Base-by-base conservation (phyloP, 2,329 filamentous ascomycete genomes). In the Basipetospora chlamydospora region DNA sequence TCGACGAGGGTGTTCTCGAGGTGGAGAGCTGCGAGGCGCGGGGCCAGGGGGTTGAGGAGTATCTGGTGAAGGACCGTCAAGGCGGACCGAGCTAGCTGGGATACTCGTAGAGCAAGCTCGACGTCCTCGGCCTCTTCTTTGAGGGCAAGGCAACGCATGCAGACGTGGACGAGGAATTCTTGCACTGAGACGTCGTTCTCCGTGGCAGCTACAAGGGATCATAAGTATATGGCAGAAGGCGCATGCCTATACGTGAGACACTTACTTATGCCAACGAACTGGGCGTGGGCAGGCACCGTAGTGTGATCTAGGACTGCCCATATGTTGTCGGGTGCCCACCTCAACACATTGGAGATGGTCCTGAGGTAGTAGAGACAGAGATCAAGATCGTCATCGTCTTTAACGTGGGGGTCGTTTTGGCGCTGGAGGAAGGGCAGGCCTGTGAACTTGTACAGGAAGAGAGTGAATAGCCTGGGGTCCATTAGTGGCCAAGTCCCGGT, bases 281-380 rank as follows among this genome's bases (percentile, higher is more conserved):
- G 22, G 11, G 22, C 6, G 13, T 63, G 57, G 20, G 60, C 59
- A 4, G 63, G 56, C 25, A 74, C 59, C 12, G 62, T 60, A 37
- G 77, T 78, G 5, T 74, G 74, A 1, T 80, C 73, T 26, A 92
- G 58, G 4, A 78, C 67, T 10, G 68, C 63, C 80, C 83, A 87
- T 7, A 79, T 75, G 35, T 70, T 67, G 31, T 80, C 75, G 15
- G 69, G 80, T 39, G 74, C 72, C 55, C 73, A 77, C 18, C 70
- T 66, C 12, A 94, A 59, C 18, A 92, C 67, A 44, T 84, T 80
- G 5, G 76, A 76, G 2, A 94, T 54, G 2, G 80, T 80, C 35
- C 73, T 73, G 15, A 95, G 58, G 47, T 88, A 80, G 53, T 94
- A 92, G 3, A 83, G 60, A 42, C 77, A 84, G 39, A 86, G 68